Conservation (phyloP, 352 stramenopile species). For the Aphanomyces cochlioides region DNA sequence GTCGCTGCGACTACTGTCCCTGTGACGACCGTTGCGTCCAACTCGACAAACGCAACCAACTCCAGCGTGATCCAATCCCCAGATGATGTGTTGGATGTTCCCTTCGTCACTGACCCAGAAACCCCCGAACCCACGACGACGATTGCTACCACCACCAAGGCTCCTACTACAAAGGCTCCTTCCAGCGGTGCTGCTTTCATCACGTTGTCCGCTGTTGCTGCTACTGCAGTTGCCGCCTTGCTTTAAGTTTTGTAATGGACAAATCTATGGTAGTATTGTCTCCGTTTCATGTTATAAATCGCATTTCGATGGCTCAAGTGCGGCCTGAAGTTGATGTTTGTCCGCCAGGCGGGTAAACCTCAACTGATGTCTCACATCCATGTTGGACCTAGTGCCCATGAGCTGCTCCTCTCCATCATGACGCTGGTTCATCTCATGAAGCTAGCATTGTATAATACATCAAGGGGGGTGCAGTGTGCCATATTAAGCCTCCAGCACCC, state of each 20-base stretch:
- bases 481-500: too few species aligned
- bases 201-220: neutral
- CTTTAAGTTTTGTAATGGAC: neutral
- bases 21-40: neutral
- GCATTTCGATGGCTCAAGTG: too few species aligned
- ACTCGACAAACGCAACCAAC: neutral
- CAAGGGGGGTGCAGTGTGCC: too few species aligned
- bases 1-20: neutral
- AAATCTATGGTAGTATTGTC: too few species aligned
- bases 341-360: too few species aligned
- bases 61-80: neutral
- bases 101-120: neutral
- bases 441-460: too few species aligned
- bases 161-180: neutral
- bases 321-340: too few species aligned
- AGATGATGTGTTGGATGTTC: neutral
- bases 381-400: too few species aligned
- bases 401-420: too few species aligned
- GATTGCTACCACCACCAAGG: slow-evolving; percentile 2
- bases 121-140: slow-evolving; percentile 2
- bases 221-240: neutral
- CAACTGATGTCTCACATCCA: too few species aligned
- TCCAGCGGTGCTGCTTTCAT: neutral
- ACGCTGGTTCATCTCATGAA: too few species aligned
- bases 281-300: too few species aligned